Evolutionary conservation across 306 rosid genomes (phyloP).

Genomic region (Boehmeria nivea): DNA sequence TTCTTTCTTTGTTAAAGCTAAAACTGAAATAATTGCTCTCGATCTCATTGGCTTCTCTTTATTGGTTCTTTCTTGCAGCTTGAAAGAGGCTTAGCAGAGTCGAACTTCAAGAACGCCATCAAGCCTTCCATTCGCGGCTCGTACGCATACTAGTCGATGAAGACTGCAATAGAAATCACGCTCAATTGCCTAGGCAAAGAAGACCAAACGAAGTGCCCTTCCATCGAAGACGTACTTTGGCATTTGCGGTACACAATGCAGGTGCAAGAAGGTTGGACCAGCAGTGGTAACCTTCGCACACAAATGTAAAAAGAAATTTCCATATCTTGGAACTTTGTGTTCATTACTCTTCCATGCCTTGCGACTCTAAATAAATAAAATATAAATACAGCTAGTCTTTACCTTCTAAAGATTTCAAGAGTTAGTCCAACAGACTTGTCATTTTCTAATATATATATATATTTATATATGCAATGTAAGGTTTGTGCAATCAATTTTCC

Average conservation of each 20-base stretch:
- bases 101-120: constrained; percentile 18
- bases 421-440: too few species aligned
- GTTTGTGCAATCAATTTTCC: too few species aligned
- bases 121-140: constrained; percentile 57
- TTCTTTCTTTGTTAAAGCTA: not conserved
- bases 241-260: constrained; percentile 83
- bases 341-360: too few species aligned
- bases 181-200: constrained; percentile 60
- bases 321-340: too few species aligned
- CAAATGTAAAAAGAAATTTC: too few species aligned
- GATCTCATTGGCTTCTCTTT: not conserved
- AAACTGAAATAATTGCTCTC: not conserved
- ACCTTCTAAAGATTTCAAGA: too few species aligned
- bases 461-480: too few species aligned
- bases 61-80: constrained; percentile 33
- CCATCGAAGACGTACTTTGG: constrained; percentile 85
- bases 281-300: constrained; percentile 65
- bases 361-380: too few species aligned
- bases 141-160: constrained; percentile 60
- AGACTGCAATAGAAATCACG: constrained; percentile 58
- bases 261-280: constrained; percentile 85
- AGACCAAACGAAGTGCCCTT: constrained; percentile 63
- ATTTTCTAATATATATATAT: too few species aligned
- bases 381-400: too few species aligned
- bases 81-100: constrained; percentile 54